Base-by-base conservation (phyloP, 306 rosid genomes). In the Cucurbita moschata region DNA sequence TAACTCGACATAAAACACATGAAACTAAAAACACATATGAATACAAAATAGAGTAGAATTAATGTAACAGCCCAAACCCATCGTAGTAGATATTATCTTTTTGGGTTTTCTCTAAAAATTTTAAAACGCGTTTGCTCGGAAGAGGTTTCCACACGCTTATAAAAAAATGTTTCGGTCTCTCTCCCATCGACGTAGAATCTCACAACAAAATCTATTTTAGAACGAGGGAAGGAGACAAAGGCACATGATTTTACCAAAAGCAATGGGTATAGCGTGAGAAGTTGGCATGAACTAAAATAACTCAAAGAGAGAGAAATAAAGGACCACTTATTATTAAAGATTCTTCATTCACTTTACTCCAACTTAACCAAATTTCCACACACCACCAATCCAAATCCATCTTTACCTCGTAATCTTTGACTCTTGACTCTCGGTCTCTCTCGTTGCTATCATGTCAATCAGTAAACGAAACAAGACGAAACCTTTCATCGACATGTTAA, bases 271-370 rank as follows among this genome's bases (percentile, higher is more conserved):
- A 15, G 74, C 74, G 74, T 70, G 74, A 30, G 74, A 70, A 70
- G 74, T 49, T 49, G 74, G 74, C 44, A 50, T 70, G 60, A 30
- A 63, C n/a, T 49, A 39, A 63, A 38, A 5, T 40, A 16, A 65
- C 19, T 66, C 8, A 21, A 3, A 46, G 55, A 5, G 16, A 46
- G 37, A 62, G 40, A 38, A 63, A 30, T 30, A 30, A 4, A 68
- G 73, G 42, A 26, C 73, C 73, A 49, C 73, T 30, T 12, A 70
- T 70, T 70, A 70, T 50, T 50, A 70, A 70, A 70, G 74, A 50
- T 50, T 43, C 59, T 50, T 70, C 59, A 56, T 66, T 66, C 72
- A 46, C 56, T 68, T 68, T 47, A 26, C 73, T 51, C 51, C 74
- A 70, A 50, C 58, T 68, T 47, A 68, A 47, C 43, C 56, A 47